These are phyloP conservation scores for Metschnikowia arizonensis DNA, from an alignment of 805 yeast genomes.

Conservation along the genomic window DNA sequence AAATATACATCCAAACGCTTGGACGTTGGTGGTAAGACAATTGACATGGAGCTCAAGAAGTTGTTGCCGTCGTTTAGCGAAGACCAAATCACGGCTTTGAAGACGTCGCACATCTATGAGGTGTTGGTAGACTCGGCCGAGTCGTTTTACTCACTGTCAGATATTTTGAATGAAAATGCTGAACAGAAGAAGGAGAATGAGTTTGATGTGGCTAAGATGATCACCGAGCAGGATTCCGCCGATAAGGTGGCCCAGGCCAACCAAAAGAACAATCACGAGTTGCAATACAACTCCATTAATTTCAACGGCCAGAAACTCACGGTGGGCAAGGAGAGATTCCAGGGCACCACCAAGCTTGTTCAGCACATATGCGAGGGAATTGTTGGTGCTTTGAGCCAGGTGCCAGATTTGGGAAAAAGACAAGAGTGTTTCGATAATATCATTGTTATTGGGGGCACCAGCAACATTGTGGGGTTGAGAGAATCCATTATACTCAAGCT, in stretches of 20 bases:
- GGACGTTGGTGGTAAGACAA: constrained; percentile 60
- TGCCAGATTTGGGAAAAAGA: constrained; percentile 66
- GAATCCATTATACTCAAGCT: constrained; percentile 63
- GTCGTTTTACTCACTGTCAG: constrained; percentile 59
- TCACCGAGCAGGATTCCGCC: constrained; percentile 55
- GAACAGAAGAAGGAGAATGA: constrained; percentile 54
- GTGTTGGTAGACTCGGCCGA: constrained; percentile 66
- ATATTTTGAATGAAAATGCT: constrained; percentile 24
- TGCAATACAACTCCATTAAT: constrained; percentile 66
- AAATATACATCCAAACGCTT: constrained; percentile 50
- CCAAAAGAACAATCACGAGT: constrained; percentile 56
- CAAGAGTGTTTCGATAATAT: constrained; percentile 85
- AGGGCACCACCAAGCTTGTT: constrained; percentile 65
- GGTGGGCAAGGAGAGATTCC: constrained; percentile 88
- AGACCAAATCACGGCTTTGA: constrained; percentile 68
- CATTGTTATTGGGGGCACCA: constrained; percentile 74
- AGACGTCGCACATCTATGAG: constrained; percentile 72
- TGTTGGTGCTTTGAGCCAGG: constrained; percentile 46
- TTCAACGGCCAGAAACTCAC: constrained; percentile 51
- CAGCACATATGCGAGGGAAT: constrained; percentile 50
- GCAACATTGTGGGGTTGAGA: constrained; percentile 68
- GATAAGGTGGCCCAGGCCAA: constrained; percentile 34
- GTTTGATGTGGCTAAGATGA: constrained; percentile 85
- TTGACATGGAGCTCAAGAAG: constrained; percentile 51
- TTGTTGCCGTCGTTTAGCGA: constrained; percentile 55